Evolutionary conservation across 164 flowering plant genomes (phyloP).

Genomic region (Stephania cephalantha): DNA sequence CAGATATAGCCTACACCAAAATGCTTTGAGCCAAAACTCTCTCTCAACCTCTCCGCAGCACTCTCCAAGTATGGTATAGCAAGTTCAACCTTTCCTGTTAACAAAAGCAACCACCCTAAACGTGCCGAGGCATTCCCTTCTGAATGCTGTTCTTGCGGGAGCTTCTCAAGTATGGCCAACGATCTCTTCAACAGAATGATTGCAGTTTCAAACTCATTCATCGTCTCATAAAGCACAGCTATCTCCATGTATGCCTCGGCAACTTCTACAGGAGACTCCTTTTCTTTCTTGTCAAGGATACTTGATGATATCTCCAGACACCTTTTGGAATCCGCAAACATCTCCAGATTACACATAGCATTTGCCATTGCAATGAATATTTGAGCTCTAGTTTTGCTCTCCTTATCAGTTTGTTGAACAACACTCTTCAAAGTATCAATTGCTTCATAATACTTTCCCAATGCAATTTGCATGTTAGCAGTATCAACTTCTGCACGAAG

Average conservation of each 20-base stretch:
- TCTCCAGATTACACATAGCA: constrained; percentile 67
- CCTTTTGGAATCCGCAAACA: constrained; percentile 54
- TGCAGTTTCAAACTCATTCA: constrained; percentile 84
- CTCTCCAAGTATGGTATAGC: constrained; percentile 85
- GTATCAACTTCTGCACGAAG: constrained; percentile 83
- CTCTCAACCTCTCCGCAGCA: constrained; percentile 73
- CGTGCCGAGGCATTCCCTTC: constrained; percentile 76
- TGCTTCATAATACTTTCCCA: constrained; percentile 72
- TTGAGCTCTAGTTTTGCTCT: constrained; percentile 64
- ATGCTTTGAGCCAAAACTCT: constrained; percentile 85
- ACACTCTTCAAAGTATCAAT: constrained; percentile 53
- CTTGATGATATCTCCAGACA: constrained; percentile 70
- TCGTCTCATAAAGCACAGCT: constrained; percentile 58
- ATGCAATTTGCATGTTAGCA: constrained; percentile 80
- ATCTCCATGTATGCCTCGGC: constrained; percentile 81
- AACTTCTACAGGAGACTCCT: constrained; percentile 42
- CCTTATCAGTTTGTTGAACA: constrained; percentile 68
- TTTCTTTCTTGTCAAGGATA: constrained; percentile 65
- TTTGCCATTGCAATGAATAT: constrained; percentile 72
- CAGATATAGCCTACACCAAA: constrained; percentile 89
- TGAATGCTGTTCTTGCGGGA: constrained; percentile 77
- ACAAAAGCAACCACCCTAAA: constrained; percentile 75
- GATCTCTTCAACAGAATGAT: constrained; percentile 67
- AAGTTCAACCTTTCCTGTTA: constrained; percentile 73
- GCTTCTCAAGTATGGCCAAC: constrained; percentile 55